Conservation (phyloP, 768 basidiomycete species). For the Lactifluus piperatus region DNA sequence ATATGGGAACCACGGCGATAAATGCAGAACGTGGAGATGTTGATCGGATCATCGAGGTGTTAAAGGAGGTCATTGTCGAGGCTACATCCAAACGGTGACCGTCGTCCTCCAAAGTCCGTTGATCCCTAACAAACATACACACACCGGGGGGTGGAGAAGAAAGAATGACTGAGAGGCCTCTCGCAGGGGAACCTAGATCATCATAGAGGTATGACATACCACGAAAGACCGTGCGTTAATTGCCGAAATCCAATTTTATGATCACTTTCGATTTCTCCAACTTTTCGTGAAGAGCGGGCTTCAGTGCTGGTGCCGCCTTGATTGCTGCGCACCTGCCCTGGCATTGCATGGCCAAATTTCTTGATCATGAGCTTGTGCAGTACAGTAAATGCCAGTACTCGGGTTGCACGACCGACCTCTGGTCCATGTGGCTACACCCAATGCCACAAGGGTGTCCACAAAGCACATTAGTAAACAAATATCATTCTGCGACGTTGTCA, state of each 20-base stretch:
- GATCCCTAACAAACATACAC: neutral
- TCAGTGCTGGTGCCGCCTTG: neutral
- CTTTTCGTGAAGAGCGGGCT: neutral
- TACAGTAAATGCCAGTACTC: neutral
- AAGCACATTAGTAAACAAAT: neutral
- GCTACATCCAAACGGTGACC: constrained; percentile 20
- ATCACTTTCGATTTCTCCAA: neutral
- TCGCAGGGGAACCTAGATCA: neutral
- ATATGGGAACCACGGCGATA: constrained; percentile 87
- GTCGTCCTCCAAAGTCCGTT: neutral
- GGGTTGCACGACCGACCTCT: neutral
- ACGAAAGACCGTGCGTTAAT: neutral
- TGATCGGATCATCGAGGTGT: constrained; percentile 55
- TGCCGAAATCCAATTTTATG: neutral
- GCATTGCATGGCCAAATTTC: neutral
- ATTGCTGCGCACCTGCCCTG: neutral
- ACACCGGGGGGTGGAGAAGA: neutral
- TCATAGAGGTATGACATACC: neutral
- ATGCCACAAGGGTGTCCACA: neutral
- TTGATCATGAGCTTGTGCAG: neutral
- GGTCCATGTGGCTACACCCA: neutral
- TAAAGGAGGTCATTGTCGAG: constrained; percentile 50
- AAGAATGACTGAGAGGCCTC: neutral
- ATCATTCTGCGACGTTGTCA: neutral
- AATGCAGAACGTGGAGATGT: constrained; percentile 65